Percentiles rank a stretch among this genome's conserved stretches.
Evolutionary conservation across 768 basidiomycete species (phyloP).

Genomic region (Trametes maxima): DNA sequence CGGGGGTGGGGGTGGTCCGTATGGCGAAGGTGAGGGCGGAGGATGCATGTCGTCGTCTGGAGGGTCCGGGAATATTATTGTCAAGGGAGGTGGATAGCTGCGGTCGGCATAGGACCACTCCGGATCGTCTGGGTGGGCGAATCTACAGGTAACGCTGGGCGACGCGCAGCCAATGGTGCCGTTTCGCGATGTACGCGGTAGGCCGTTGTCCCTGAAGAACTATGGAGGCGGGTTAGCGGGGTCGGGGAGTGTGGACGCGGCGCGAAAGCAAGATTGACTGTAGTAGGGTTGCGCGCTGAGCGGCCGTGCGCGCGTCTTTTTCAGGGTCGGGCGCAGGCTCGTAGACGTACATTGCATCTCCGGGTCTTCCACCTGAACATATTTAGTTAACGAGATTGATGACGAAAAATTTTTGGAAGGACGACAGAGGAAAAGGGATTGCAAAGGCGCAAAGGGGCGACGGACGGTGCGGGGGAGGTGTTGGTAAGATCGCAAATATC

Average conservation of each 20-base stretch:
- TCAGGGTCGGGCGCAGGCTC: background rate
- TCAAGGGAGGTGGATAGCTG: background rate
- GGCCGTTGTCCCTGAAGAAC: slow-evolving; percentile 25
- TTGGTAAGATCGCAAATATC: background rate
- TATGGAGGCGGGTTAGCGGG: slow-evolving; percentile 1
- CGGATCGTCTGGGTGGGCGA: slow-evolving; percentile 24
- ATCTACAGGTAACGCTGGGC: slow-evolving; percentile 7
- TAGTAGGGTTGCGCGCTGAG: too few species aligned
- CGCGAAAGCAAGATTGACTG: too few species aligned
- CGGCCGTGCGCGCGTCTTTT: background rate
- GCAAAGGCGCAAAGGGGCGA: too few species aligned
- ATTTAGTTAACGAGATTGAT: background rate
- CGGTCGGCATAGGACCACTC: slow-evolving; percentile 12
- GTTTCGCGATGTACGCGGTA: background rate
- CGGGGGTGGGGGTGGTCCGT: background rate
- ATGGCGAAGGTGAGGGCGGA: background rate
- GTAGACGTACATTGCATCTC: background rate
- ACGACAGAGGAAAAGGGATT: too few species aligned
- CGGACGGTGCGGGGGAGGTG: background rate
- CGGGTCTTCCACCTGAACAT: background rate
- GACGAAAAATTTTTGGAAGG: background rate
- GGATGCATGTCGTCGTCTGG: background rate
- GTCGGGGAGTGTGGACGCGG: background rate
- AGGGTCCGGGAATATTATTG: background rate
- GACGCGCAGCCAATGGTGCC: slow-evolving; percentile 12